Base-by-base conservation (phyloP, 202 grass and related monocot species). In the Miscanthus sacchariflorus region DNA sequence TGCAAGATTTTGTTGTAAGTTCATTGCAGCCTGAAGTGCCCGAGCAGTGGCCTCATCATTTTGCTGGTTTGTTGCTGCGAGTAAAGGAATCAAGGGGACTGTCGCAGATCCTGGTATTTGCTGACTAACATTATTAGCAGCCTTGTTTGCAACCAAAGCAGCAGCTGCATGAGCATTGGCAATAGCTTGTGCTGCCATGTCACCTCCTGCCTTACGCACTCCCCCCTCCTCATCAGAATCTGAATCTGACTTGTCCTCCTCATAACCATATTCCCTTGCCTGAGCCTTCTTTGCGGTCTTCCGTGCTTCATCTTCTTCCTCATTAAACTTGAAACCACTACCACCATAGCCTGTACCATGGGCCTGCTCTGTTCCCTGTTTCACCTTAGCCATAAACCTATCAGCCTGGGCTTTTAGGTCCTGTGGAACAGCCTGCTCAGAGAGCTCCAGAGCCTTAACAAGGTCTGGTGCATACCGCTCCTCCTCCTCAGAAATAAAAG, bases 331-430 rank as follows among this genome's bases (percentile, higher is more conserved):
- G 72, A 92, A 96, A 76, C 96, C 96, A 44, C 92, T 96, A 78
- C 96, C 96, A 49, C 96, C 96, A 86, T 99, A 99, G 27, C 96
- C 96, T 72, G 94, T 96, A 76, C 91, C 94, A 95, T 99, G 96
- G 19, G 81, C 91, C 23, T 92, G 94, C 66, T 99, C 94, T 40
- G 94, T 96, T 84, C 96, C 96, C 81, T 96, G 94, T 76, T 94
- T 95, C 27, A 99, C 94, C 86, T 96, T 99, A 5, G 81, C 90
- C 96, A 99, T 96, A 91, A 99, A 99, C 33, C 63, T 83, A 80
- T 93, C 89, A 63, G 96, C 94, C 87, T 95, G 63, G 78, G 85
- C 70, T 89, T 96, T 99, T 64, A 99, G 85, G 74, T 99, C 94
- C 79, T 88, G 91, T 33, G 96, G 96, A 84, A 99, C 89, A 30